Evolutionary conservation across 2,329 filamentous ascomycete species (phyloP).

Genomic region (Thermoascus crustaceus): DNA sequence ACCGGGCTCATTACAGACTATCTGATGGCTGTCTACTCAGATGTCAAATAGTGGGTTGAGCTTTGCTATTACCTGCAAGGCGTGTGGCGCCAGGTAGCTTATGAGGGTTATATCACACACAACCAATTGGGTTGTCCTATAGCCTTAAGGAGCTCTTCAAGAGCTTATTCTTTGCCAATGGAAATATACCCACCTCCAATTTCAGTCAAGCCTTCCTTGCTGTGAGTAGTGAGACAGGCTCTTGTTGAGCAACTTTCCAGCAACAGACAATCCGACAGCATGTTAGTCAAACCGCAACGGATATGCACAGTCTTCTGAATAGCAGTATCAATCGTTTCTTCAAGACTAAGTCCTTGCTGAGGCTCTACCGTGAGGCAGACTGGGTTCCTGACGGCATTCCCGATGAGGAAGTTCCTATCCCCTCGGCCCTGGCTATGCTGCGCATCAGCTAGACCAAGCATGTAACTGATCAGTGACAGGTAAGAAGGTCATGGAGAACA

Average conservation of each 20-base stretch:
- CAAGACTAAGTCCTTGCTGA: constrained; percentile 26
- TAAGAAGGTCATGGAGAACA: constrained; percentile 19
- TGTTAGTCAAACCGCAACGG: constrained; percentile 2
- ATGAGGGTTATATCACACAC: constrained; percentile 32
- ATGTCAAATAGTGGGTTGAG: constrained; percentile 30
- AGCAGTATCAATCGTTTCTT: constrained; percentile 21
- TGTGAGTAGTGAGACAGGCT: not conserved
- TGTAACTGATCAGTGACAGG: constrained; percentile 20
- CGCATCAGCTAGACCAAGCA: constrained; percentile 22
- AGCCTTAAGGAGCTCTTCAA: constrained; percentile 19
- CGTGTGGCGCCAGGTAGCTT: constrained; percentile 40
- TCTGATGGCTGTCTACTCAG: constrained; percentile 36
- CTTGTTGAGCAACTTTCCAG: constrained; percentile 4
- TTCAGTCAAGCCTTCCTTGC: constrained; percentile 17
- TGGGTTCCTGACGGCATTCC: constrained; percentile 33
- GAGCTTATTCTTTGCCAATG: constrained; percentile 20
- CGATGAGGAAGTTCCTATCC: constrained; percentile 21
- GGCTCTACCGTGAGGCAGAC: constrained; percentile 21
- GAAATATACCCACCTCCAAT: constrained; percentile 21
- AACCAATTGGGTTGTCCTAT: constrained; percentile 26
- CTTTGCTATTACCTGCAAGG: constrained; percentile 36
- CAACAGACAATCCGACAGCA: constrained; percentile 1
- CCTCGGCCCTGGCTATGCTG: constrained; percentile 17
- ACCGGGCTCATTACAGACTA: constrained; percentile 34
- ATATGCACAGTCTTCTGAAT: constrained; percentile 14